Evolutionary conservation across 2,329 filamentous ascomycete species (phyloP).

Genomic region (Lecanicillium sp.): DNA sequence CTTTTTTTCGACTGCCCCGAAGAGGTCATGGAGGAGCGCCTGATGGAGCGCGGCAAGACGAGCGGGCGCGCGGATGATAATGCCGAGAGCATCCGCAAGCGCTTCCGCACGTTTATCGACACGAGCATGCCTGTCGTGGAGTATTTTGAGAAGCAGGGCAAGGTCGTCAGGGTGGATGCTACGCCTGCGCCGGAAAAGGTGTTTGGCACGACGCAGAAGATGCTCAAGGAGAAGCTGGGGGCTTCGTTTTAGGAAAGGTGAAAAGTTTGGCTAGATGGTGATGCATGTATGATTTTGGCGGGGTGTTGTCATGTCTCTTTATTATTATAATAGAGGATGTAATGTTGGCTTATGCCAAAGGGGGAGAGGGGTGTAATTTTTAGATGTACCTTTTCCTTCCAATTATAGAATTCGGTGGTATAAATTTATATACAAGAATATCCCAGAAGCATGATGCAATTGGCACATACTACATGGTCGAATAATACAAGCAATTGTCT

Average conservation of each 20-base stretch:
- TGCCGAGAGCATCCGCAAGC: conserved; percentile 89
- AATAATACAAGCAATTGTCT: too few relatives aligned
- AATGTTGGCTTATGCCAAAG: too few relatives aligned
- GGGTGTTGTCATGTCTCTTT: too few relatives aligned
- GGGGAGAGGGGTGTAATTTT: too few relatives aligned
- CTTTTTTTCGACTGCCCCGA: conserved; percentile 94
- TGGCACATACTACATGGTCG: too few relatives aligned
- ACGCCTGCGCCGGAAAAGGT: conserved; percentile 57
- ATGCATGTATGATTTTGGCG: too few relatives aligned
- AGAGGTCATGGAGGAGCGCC: conserved; percentile 71
- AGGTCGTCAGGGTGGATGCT: conserved; percentile 74
- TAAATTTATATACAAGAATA: too few relatives aligned
- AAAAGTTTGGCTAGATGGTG: too few relatives aligned
- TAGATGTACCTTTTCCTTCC: too few relatives aligned
- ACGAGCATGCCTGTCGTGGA: conserved; percentile 97
- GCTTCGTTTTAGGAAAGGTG: conserved; percentile 5
- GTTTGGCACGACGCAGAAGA: conserved; percentile 42
- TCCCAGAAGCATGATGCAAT: too few relatives aligned
- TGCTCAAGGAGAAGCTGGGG: conserved; percentile 41
- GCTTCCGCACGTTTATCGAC: conserved; percentile 88
- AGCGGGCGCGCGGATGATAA: conserved; percentile 91
- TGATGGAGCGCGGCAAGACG: conserved; percentile 87
- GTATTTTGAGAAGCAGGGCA: conserved; percentile 66
- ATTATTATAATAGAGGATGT: too few relatives aligned
- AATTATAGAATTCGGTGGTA: too few relatives aligned